Base-by-base conservation (phyloP, 352 stramenopile genomes). In the Plasmopara muralis region DNA sequence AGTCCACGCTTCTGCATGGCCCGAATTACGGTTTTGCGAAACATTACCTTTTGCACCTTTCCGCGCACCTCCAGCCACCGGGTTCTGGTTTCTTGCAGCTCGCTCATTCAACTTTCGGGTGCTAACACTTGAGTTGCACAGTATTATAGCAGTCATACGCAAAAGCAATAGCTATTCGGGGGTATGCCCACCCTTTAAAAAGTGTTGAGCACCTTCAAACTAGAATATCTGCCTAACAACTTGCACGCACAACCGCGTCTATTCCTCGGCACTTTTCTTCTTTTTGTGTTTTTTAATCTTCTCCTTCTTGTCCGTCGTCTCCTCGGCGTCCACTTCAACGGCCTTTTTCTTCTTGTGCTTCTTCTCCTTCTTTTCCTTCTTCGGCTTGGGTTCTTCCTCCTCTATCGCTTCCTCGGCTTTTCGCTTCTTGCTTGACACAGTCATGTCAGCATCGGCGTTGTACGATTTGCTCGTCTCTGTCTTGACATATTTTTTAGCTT, bases 361-460 rank as follows among this genome's bases (percentile, higher is more conserved):
- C 40, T 62, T 62, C 4, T 57, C 55, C 20, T 64, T 85, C 55
- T 89, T 71, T 43, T 80, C 73, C 65, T 88, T 87, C 43, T 70
- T 73, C 59, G 74, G 77, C 73, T 88, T 84, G 14, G 84, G 72
- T 44, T 89, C 73, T 9, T 91, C 68, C 30, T 81, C 68, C 8
- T 79, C 66, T 12, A 73, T 71, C 53, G 86, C 81, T 37, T 84
- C 77, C 28, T 84, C 65, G 29, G 81, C 70, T 31, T 74, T 72
- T 53, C 87, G 80, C 53, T 78, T 82, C 46, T 97, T 93, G 75
- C 98, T 97, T 51, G 77, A 85, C 56, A 98, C 75, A 4, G 95
- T 93, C 72, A 98, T 98, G 63, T 99, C 97, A 38, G 86, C 93
- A 13, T 90, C 82, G 13, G 85, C 75, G 70, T 98, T 99, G 87